Percentiles rank a stretch among this genome's conserved stretches.
phyloP scores from a whole-genome alignment of 345 rosid genomes.

The Aegle marmelos region DNA sequence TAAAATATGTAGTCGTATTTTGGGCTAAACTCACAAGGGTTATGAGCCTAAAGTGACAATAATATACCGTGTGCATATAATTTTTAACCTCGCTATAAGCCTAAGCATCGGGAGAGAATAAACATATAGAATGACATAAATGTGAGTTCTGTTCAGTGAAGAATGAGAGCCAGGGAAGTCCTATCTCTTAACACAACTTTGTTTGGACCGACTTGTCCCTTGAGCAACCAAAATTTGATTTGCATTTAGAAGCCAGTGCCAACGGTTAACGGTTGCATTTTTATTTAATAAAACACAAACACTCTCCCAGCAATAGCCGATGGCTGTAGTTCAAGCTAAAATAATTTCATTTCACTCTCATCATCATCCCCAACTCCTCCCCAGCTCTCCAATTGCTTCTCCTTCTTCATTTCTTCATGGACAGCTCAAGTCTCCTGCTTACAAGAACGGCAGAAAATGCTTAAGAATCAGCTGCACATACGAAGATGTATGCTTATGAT shows the following conservation, averaged over 20 bases:
- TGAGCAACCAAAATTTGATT: background rate
- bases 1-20: background rate
- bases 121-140: background rate
- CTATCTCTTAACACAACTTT: conserved; percentile 22
- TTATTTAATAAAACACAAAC: background rate
- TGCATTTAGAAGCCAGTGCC: background rate
- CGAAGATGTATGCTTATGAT: conserved; percentile 38
- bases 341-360: conserved; percentile 16
- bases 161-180: conserved; percentile 35
- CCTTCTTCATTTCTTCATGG: conserved; percentile 8
- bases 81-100: background rate
- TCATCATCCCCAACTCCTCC: conserved; percentile 17
- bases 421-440: conserved; percentile 13
- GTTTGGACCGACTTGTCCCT: background rate
- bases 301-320: conserved; percentile 4
- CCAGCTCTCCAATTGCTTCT: conserved; percentile 17
- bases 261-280: conserved; percentile 24
- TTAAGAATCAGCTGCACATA: conserved; percentile 38
- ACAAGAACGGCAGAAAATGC: conserved; percentile 22
- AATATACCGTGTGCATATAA: background rate
- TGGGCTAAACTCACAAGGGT: background rate
- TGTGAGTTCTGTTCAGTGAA: conserved; percentile 1
- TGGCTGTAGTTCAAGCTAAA: conserved; percentile 37
- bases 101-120: background rate
- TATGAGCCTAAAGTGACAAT: background rate